A percentile compares a stretch with the other conserved stretches of the same genome.
These are phyloP conservation scores for Fragaria ananassa DNA, from an alignment of 306 rosid genomes.

Conservation along the genomic window DNA sequence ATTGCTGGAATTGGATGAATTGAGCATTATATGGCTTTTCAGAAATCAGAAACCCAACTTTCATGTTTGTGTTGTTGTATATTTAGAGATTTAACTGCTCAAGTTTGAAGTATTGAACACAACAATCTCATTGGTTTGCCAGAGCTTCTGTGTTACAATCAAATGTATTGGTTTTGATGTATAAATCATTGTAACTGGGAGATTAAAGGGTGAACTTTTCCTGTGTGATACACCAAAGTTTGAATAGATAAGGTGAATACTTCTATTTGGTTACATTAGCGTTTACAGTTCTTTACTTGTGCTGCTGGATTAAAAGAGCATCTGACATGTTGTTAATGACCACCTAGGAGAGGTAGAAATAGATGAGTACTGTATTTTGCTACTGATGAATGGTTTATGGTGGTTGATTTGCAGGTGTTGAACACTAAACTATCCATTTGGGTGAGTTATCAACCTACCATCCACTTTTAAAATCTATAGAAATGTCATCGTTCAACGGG, in stretches of 20 bases:
- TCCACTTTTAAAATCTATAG: slow-evolving; percentile 14
- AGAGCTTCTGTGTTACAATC: background rate
- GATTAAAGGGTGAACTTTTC: background rate
- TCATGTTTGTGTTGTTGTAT: background rate
- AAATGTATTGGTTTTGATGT: slow-evolving; percentile 12
- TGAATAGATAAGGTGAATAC: background rate
- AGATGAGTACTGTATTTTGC: background rate
- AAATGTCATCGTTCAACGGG: slow-evolving; percentile 30
- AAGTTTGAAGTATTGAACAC: background rate
- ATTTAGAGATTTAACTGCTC: background rate
- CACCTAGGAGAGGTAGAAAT: slow-evolving; percentile 4
- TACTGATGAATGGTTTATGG: background rate
- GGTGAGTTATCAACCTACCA: background rate
- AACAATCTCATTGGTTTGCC: background rate
- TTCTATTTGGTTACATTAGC: background rate
- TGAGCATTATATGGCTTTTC: background rate
- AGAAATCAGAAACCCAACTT: background rate
- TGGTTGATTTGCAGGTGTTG: slow-evolving; percentile 38
- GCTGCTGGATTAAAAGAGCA: background rate
- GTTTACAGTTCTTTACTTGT: background rate
- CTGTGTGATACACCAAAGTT: background rate
- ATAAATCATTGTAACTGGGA: background rate
- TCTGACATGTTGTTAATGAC: background rate
- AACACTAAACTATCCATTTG: slow-evolving; percentile 22
- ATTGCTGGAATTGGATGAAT: background rate